Percentiles rank a stretch among this genome's conserved stretches.
These are phyloP conservation scores for Annulohypoxylon stygium DNA, from an alignment of 495 filamentous ascomycete species.

Conservation along the genomic window DNA sequence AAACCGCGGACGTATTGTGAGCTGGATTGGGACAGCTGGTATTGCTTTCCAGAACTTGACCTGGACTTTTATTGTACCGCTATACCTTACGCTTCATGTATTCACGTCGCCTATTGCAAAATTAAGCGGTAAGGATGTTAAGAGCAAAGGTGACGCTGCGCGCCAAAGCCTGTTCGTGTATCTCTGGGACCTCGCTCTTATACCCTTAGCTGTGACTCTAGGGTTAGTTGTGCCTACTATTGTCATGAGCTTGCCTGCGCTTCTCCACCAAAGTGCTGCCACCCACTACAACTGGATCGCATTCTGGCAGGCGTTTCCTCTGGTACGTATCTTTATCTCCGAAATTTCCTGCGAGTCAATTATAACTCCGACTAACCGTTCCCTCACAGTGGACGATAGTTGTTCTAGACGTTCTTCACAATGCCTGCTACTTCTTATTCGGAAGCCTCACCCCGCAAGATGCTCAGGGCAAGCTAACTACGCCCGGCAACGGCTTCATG, in stretches of 20 bases:
- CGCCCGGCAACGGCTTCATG: slow-evolving; percentile 50
- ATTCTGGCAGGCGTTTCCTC: slow-evolving; percentile 71
- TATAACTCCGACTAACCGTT: not conserved
- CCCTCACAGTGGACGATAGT: slow-evolving; percentile 53
- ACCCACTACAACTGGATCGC: slow-evolving; percentile 70
- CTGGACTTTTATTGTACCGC: slow-evolving; percentile 67
- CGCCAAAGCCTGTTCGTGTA: slow-evolving; percentile 62
- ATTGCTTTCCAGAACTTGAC: slow-evolving; percentile 66
- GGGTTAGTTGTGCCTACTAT: slow-evolving; percentile 66
- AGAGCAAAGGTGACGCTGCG: slow-evolving; percentile 53
- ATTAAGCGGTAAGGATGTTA: slow-evolving; percentile 37
- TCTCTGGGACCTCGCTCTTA: slow-evolving; percentile 58
- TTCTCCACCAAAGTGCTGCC: slow-evolving; percentile 57
- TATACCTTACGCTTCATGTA: slow-evolving; percentile 67
- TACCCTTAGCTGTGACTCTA: slow-evolving; percentile 64
- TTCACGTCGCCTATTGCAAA: slow-evolving; percentile 64
- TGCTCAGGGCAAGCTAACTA: slow-evolving; percentile 44
- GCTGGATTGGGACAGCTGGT: slow-evolving; percentile 67
- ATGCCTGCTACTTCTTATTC: slow-evolving; percentile 40
- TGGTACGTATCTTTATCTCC: slow-evolving; percentile 38
- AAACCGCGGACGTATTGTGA: slow-evolving; percentile 65
- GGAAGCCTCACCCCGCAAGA: slow-evolving; percentile 44
- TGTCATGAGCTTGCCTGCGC: slow-evolving; percentile 65
- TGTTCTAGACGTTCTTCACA: slow-evolving; percentile 52
- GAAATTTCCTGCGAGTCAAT: too few relatives aligned